phyloP scores from a whole-genome alignment of 176 grass and related monocot species.

The Poa annua region DNA sequence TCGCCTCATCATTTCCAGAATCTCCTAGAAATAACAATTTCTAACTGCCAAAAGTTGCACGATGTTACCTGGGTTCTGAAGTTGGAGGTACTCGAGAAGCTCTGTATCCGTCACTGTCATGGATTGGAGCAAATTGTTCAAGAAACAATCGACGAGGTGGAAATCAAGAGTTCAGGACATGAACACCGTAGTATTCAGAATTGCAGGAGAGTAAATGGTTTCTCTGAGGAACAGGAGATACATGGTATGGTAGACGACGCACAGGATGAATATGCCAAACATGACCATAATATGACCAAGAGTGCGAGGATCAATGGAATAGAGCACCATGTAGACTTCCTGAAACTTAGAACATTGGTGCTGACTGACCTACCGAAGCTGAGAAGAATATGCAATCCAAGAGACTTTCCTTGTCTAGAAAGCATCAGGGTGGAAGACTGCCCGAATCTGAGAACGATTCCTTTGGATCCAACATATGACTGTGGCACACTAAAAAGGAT shows the following conservation, averaged over 20 bases:
- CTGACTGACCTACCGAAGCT: slow-evolving; percentile 57
- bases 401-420: slow-evolving; percentile 63
- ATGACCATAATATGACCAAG: not conserved
- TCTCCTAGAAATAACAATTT: slow-evolving; percentile 60
- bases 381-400: slow-evolving; percentile 50
- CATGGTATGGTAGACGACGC: slow-evolving; percentile 40
- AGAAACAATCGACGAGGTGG: slow-evolving; percentile 21
- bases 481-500: slow-evolving; percentile 57
- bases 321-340: slow-evolving; percentile 32
- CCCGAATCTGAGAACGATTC: slow-evolving; percentile 45
- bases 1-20: slow-evolving; percentile 52
- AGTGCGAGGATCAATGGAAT: slow-evolving; percentile 23
- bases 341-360: slow-evolving; percentile 55
- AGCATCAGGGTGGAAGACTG: slow-evolving; percentile 66
- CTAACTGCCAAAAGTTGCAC: slow-evolving; percentile 50
- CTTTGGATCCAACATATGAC: slow-evolving; percentile 38
- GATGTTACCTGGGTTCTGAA: slow-evolving; percentile 54
- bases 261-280: slow-evolving; percentile 24
- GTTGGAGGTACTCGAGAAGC: slow-evolving; percentile 61
- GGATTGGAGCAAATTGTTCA: slow-evolving; percentile 51
- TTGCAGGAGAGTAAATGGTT: slow-evolving; percentile 2
- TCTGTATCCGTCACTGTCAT: slow-evolving; percentile 52
- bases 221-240: slow-evolving; percentile 47
- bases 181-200: not conserved
- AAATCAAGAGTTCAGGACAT: not conserved